Evolutionary conservation across 2,329 filamentous ascomycete species (phyloP).

Genomic region (Trichoderma atrobrunneum): DNA sequence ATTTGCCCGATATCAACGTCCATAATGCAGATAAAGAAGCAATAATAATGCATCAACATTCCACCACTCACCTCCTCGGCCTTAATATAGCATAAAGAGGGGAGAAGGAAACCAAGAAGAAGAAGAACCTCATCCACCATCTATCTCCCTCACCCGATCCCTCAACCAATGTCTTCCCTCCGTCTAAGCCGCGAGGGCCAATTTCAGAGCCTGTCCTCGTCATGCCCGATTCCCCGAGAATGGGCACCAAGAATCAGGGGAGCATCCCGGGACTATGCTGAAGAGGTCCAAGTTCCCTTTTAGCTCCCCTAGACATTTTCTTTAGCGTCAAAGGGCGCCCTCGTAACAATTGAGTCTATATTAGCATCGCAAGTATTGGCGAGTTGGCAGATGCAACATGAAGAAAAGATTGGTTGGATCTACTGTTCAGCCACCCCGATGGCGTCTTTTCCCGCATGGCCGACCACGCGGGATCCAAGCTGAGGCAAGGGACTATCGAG

Average conservation of each 20-base stretch:
- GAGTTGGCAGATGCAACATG: neutral
- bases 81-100: neutral
- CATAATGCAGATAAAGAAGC: neutral
- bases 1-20: neutral
- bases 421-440: neutral
- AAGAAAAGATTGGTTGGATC: neutral
- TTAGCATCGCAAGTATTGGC: neutral
- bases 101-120: neutral
- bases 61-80: neutral
- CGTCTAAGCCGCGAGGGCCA: neutral
- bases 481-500: neutral
- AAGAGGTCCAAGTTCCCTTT: conserved; percentile 13
- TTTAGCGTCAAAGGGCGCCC: conserved; percentile 15
- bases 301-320: neutral
- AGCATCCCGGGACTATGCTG: conserved; percentile 4
- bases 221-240: conserved; percentile 8
- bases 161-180: neutral
- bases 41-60: neutral
- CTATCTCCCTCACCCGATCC: neutral
- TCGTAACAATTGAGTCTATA: neutral
- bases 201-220: neutral
- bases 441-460: neutral
- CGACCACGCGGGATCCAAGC: neutral
- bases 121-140: neutral
- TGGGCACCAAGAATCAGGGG: neutral